Evolutionary conservation across 345 rosid species (phyloP), one percentile per base, ranked within the genome.

Genomic region (Linum trigynum): DNA sequence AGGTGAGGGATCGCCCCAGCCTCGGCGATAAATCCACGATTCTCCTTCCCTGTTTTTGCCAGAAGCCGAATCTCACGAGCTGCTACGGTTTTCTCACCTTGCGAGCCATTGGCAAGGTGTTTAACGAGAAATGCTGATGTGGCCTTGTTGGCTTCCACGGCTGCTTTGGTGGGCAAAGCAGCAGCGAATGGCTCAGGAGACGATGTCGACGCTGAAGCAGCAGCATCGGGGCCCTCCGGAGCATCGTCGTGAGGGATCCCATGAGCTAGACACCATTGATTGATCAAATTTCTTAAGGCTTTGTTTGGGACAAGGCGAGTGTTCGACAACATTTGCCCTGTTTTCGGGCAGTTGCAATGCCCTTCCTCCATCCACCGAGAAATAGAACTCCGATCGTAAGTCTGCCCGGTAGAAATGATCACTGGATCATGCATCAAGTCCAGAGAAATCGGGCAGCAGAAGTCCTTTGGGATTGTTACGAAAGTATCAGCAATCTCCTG

Each of bases 341-440:
- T 90, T 74, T 90, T 90, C 1, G 96, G 99, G 66, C 97, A 94
- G 51, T 84, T 84, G 69, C 80, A 77, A 48, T 88, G 91, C 60
- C 97, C 99, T 79, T 86, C 95, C 65, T 94, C 97, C 67, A 94
- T 68, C 99, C 99, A 94, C 71, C 99, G 82, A 35, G 89, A 67
- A 59, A 94, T 90, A 0, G 95, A 84, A 69, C 82, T 79, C 79
- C 96, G 85, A 55, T 94, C 97, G 62, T 90, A 94, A 1, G 96
- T 94, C 67, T 94, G 99, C 16, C 97, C 95, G 0, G 95, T 90
- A 0, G 97, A 90, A 14, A 91, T 72, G 50, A 87, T 87, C 70
- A 88, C 96, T 0, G 99, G 99, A 81, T 94, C 97, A 32, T 72
- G 78, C 96, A 94, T 94, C 88, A 94, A 70, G 76, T 94, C 99